phyloP scores from a whole-genome alignment of 2,329 filamentous ascomycete genomes.

The Aspergillus spinulosporus region DNA sequence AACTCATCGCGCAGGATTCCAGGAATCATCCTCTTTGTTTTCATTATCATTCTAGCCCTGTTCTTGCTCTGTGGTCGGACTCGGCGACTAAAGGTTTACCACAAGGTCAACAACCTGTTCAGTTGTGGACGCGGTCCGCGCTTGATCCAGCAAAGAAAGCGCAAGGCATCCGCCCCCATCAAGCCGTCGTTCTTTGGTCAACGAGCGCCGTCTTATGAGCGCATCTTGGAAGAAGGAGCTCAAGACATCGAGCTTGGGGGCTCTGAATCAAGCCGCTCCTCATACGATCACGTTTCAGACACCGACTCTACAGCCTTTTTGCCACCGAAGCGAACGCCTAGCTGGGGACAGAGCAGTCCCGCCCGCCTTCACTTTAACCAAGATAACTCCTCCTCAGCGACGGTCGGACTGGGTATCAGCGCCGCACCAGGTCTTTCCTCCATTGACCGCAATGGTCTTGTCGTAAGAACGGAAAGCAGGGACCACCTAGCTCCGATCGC shows the following conservation, averaged over 20 bases:
- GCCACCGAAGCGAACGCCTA: slow-evolving; percentile 51
- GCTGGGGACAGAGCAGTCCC: slow-evolving; percentile 33
- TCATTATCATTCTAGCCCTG: slow-evolving; percentile 67
- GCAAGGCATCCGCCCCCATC: slow-evolving; percentile 63
- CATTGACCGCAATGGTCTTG: slow-evolving; percentile 68
- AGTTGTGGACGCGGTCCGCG: slow-evolving; percentile 31
- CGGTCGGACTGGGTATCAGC: slow-evolving; percentile 40
- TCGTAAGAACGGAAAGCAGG: slow-evolving; percentile 79
- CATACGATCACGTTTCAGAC: slow-evolving; percentile 65
- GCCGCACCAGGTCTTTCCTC: slow-evolving; percentile 37
- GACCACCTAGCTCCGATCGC: slow-evolving; percentile 67
- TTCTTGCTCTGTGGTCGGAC: slow-evolving; percentile 81
- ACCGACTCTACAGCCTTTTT: slow-evolving; percentile 52
- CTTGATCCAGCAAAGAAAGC: slow-evolving; percentile 38
- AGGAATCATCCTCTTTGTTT: slow-evolving; percentile 72
- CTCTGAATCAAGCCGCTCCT: slow-evolving; percentile 52
- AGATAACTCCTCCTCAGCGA: slow-evolving; percentile 43
- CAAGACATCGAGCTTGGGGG: slow-evolving; percentile 76
- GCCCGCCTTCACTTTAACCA: slow-evolving; percentile 40
- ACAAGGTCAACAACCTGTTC: slow-evolving; percentile 50
- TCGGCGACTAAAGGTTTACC: slow-evolving; percentile 63
- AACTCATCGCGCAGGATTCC: slow-evolving; percentile 69
- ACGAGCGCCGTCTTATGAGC: slow-evolving; percentile 65
- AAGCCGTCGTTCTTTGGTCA: slow-evolving; percentile 45
- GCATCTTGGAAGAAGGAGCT: slow-evolving; percentile 76